Percentiles rank a stretch among this genome's conserved stretches.
Evolutionary conservation across 2,329 filamentous ascomycete species (phyloP).

Genomic region (Cordyceps tenuipes): DNA sequence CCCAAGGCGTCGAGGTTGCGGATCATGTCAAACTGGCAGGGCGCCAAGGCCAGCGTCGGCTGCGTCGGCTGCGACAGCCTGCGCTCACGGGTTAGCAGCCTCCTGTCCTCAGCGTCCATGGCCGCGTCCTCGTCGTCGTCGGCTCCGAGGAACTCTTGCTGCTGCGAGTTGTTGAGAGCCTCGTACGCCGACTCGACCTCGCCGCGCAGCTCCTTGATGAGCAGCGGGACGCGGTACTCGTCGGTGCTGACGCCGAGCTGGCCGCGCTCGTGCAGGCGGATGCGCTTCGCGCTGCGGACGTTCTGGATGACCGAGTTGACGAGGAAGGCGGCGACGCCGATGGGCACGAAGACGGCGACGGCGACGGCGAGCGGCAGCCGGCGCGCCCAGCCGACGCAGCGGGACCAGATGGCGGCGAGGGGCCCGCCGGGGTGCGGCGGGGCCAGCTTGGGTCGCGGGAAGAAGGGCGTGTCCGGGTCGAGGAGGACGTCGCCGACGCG

Average conservation of each 20-base stretch:
- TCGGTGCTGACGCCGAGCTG: conserved; percentile 58
- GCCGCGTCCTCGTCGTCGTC: conserved; percentile 19
- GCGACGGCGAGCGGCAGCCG: conserved; percentile 56
- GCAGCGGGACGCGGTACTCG: conserved; percentile 66
- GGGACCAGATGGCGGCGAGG: conserved; percentile 22
- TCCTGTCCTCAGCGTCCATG: conserved; percentile 31
- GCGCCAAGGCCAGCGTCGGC: conserved; percentile 69
- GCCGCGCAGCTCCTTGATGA: conserved; percentile 66
- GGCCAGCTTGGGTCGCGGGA: conserved; percentile 31
- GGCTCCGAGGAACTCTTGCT: conserved; percentile 60
- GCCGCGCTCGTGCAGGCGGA: conserved; percentile 66
- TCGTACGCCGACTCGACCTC: conserved; percentile 74
- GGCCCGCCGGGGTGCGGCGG: conserved; percentile 15
- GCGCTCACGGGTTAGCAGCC: conserved; percentile 33
- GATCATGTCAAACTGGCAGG: conserved; percentile 80
- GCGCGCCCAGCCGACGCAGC: conserved; percentile 30
- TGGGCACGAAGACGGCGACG: conserved; percentile 62
- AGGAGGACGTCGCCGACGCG: conserved; percentile 65
- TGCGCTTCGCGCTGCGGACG: conserved; percentile 63
- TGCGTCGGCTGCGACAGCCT: conserved; percentile 38
- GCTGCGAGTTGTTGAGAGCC: conserved; percentile 58
- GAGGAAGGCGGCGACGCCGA: conserved; percentile 64
- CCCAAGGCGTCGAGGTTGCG: conserved; percentile 59
- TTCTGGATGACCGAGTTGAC: conserved; percentile 72
- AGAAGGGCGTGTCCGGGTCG: conserved; percentile 55